Evolutionary conservation across 225 moss, liverwort and hornwort species (phyloP), one percentile per base, ranked within the genome.

Genomic region (Anthoceros angustus): DNA sequence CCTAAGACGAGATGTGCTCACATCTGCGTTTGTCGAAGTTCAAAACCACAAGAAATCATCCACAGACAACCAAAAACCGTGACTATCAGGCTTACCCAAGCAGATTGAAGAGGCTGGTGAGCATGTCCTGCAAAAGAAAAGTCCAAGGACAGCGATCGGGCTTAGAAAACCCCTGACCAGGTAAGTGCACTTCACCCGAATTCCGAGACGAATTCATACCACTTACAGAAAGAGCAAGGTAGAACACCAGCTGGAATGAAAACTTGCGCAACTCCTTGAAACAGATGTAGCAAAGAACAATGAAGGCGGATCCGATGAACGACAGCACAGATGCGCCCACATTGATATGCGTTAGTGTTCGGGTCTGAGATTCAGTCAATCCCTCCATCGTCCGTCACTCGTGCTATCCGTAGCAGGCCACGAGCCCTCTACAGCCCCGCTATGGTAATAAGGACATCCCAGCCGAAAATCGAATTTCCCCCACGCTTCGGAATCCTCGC

Each of bases 261-360:
- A 86, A 86, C 63, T 79, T 79, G 39, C 86, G 81, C 69, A 86
- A 74, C 41, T 86, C 86, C 73, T 79, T 86, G 67, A 86, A 86
- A 65, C 83, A 74, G 45, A 83, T 43, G 69, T 81, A 86, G 45
- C 86, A 86, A 70, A 83, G 69, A 25, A 83, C 86, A 73, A 86
- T 86, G 68, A 86, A 86, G 48, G 70, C 79, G 5, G 86, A 83
- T 48, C 86, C 83, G 8, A 70, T 77, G 61, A 86, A 86, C 2
- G 86, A 86, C 61, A 83, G 78, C 5, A 74, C 78, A 39, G 86
- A 86, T 25, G 86, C 80, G 62, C 73, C 75, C 61, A 79, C 80
- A 73, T 86, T 86, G 73, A 86, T 86, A 62, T 73, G 49, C 46
- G 86, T 86, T 69, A 86, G 68, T 25, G 75, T 64, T 71, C 70